Evolutionary conservation across 768 basidiomycete species (phyloP).

Genomic region (Pleurotus giganteus): DNA sequence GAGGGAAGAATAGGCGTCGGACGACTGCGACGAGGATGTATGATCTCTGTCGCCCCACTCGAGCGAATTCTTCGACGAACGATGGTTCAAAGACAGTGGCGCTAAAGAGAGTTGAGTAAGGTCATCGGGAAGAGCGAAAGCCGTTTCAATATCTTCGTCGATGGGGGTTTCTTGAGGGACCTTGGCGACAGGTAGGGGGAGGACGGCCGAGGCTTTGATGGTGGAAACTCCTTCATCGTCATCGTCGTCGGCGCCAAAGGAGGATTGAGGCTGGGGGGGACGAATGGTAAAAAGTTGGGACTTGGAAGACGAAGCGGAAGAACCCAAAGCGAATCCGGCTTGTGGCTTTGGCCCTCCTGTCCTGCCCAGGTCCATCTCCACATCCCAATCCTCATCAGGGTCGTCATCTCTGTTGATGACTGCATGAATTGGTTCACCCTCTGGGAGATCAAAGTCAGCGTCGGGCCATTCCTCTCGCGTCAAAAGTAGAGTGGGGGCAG

Average conservation of each 20-base stretch:
- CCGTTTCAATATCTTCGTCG: slow-evolving; percentile 84
- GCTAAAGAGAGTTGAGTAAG: slow-evolving; percentile 81
- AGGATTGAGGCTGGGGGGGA: slow-evolving; percentile 52
- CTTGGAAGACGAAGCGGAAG: slow-evolving; percentile 33
- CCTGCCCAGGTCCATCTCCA: slow-evolving; percentile 67
- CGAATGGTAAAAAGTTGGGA: slow-evolving; percentile 58
- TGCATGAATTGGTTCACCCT: slow-evolving; percentile 65
- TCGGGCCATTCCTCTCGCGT: slow-evolving; percentile 82
- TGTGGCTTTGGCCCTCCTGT: slow-evolving; percentile 51
- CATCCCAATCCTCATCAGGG: slow-evolving; percentile 75
- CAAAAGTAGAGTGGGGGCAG: slow-evolving; percentile 51
- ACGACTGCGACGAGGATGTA: slow-evolving; percentile 82
- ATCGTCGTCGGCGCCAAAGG: slow-evolving; percentile 47
- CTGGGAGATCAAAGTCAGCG: slow-evolving; percentile 83
- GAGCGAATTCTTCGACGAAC: slow-evolving; percentile 78
- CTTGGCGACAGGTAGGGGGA: slow-evolving; percentile 37
- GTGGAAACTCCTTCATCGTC: slow-evolving; percentile 83
- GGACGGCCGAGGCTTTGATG: slow-evolving; percentile 62
- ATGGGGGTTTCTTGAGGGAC: slow-evolving; percentile 35
- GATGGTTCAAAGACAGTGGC: slow-evolving; percentile 71
- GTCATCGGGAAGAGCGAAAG: slow-evolving; percentile 76
- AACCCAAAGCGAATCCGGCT: slow-evolving; percentile 35
- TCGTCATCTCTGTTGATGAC: slow-evolving; percentile 65
- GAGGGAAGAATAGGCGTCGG: slow-evolving; percentile 79
- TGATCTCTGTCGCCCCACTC: slow-evolving; percentile 87